phyloP scores from a whole-genome alignment of 805 yeast species.

The Cyberlindnera samutprakarnensis region DNA sequence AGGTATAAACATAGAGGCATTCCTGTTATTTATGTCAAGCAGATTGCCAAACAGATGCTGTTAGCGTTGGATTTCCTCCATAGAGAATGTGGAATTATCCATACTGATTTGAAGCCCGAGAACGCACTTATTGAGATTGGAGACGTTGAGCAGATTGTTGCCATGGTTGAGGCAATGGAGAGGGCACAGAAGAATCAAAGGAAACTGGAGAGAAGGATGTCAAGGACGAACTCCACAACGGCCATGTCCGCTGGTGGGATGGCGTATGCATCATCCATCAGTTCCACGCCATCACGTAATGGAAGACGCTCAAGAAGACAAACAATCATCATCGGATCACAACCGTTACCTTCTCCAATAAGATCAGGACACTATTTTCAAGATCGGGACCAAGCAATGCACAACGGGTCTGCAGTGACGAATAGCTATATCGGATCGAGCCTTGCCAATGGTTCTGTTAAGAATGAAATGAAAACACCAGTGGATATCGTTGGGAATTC shows the following conservation, averaged over 20 bases:
- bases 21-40: slow-evolving; percentile 71
- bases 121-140: slow-evolving; percentile 75
- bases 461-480: slow-evolving; percentile 8
- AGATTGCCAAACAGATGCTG: slow-evolving; percentile 70
- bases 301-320: slow-evolving; percentile 53
- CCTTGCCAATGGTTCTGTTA: slow-evolving; percentile 5
- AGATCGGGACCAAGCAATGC: background rate
- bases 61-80: slow-evolving; percentile 68
- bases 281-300: slow-evolving; percentile 21
- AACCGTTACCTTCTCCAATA: slow-evolving; percentile 86
- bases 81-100: slow-evolving; percentile 66
- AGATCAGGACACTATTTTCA: slow-evolving; percentile 36
- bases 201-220: slow-evolving; percentile 32
- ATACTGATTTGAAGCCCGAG: slow-evolving; percentile 69
- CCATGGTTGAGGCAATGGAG: slow-evolving; percentile 55
- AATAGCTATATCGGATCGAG: background rate
- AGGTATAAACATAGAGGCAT: slow-evolving; percentile 72
- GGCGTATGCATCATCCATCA: slow-evolving; percentile 15
- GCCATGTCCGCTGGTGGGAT: slow-evolving; percentile 9
- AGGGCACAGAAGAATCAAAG: slow-evolving; percentile 37
- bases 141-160: slow-evolving; percentile 72
- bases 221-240: slow-evolving; percentile 23
- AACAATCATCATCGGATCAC: slow-evolving; percentile 82
- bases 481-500: slow-evolving; percentile 26
- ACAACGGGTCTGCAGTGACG: background rate